Conservation (phyloP, 441 rosid genomes). For the Jatropha podagrica region DNA sequence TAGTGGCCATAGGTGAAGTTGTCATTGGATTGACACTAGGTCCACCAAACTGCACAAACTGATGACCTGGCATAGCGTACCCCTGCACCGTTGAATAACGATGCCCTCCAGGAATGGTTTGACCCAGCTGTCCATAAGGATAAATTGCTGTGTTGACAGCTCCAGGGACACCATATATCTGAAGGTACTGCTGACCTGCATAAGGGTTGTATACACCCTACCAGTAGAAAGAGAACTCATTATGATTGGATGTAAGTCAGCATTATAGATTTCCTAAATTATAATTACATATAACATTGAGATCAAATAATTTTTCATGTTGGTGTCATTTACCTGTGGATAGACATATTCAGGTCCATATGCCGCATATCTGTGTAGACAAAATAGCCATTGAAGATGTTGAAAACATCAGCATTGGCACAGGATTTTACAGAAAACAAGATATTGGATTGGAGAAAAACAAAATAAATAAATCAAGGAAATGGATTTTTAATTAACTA, state of each 20-base stretch:
- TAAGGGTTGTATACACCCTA: constrained; percentile 87
- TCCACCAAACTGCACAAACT: constrained; percentile 68
- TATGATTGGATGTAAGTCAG: constrained; percentile 23
- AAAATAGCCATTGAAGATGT: constrained; percentile 9
- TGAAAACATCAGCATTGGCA: constrained; percentile 10
- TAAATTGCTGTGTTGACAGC: constrained; percentile 53
- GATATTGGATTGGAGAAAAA: constrained; percentile 2
- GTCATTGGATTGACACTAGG: constrained; percentile 59
- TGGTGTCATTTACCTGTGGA: constrained; percentile 54
- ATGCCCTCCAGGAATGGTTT: constrained; percentile 61
- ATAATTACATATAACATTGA: constrained; percentile 1
- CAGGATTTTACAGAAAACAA: constrained; percentile 8
- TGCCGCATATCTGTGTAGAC: constrained; percentile 61
- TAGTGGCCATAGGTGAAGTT: constrained; percentile 61
- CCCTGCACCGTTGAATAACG: constrained; percentile 70
- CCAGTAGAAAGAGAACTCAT: constrained; percentile 20
- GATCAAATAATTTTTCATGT: constrained; percentile 2
- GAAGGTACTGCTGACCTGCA: constrained; percentile 83
- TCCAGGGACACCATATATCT: constrained; percentile 76
- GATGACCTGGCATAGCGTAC: constrained; percentile 77
- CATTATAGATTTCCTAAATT: neutral
- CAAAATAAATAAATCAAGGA: neutral
- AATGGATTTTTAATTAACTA: neutral
- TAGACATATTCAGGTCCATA: constrained; percentile 76
- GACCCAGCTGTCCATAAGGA: constrained; percentile 75